Evolutionary conservation across 805 yeast genomes (phyloP).

Genomic region (Ogataea polymorpha): DNA sequence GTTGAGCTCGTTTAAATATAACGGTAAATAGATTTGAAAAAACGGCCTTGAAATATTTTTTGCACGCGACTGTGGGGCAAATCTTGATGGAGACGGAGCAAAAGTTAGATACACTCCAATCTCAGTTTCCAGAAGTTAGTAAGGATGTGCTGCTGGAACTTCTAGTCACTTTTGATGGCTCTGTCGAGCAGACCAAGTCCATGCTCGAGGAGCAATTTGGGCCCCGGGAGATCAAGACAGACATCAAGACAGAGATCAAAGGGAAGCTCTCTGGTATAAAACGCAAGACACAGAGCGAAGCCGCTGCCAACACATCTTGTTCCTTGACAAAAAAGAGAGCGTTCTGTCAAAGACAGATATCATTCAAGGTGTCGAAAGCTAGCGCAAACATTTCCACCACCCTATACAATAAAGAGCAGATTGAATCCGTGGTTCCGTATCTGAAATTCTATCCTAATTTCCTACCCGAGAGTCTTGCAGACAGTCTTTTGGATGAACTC

Average conservation of each 20-base stretch:
- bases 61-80: conserved; percentile 3
- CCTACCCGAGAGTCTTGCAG: conserved; percentile 49
- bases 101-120: conserved; percentile 37
- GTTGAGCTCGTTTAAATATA: conserved; percentile 4
- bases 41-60: not conserved
- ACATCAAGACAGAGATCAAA: too few species aligned
- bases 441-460: conserved; percentile 48
- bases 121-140: conserved; percentile 43
- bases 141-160: conserved; percentile 46
- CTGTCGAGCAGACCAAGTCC: conserved; percentile 39
- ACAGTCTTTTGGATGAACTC: conserved; percentile 41
- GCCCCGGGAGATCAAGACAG: not conserved
- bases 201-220: conserved; percentile 39
- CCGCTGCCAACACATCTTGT: too few species aligned
- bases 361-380: not conserved
- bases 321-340: too few species aligned
- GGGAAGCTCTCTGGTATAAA: too few species aligned
- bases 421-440: conserved; percentile 43
- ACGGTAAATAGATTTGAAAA: conserved; percentile 2
- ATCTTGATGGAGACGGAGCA: conserved; percentile 33
- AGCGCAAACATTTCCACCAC: conserved; percentile 7
- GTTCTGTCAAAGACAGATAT: not conserved
- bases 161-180: conserved; percentile 52
- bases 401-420: conserved; percentile 51
- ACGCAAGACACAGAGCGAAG: too few species aligned